Base-by-base conservation (phyloP, 164 flowering plant genomes). In the Vitis amurensis region DNA sequence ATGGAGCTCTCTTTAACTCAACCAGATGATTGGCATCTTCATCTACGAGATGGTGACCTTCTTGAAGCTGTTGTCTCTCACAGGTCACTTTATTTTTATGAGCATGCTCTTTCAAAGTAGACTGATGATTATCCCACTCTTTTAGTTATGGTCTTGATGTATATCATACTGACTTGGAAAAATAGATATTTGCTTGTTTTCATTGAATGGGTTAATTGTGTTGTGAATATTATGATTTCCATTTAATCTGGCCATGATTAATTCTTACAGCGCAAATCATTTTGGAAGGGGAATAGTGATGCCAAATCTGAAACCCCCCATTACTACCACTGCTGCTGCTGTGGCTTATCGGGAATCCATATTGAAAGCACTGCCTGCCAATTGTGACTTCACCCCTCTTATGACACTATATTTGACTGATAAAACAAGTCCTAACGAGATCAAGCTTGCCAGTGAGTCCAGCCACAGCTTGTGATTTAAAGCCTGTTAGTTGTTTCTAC, bases 1-100 rank as follows among this genome's bases (percentile, higher is more conserved):
- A 90, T 89, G 94, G 90, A 95, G 80, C 85, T 95, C 27, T 76
- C 92, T 37, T 23, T 95, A 55, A 84, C 90, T 37, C 81, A 61
- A 51, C 98, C 99, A 60, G 98, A 95, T 82, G 99, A 95, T 79
- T 95, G 99, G 99, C 97, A 93, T 83, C 96, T 95, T 75, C 99
- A 91, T 80, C 93, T 95, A 61, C 97, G 98, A 50, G 98, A 95
- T 64, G 93, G 96, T 59, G 91, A 88, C 30, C 86, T 95, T 74
- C 88, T 95, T 71, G 61, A 85, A 73, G 88, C 90, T 66, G 97
- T 95, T 71, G 87, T 85, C 31, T 66, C 88, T 70, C 96, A 91
- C 78, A 93, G 98, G 99, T 91, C 8, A 30, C 19, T 66, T 66
- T 47, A 23, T 31, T 50, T 71, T 64, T 0, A 11, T 19, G 44